Conservation (phyloP, 2,329 filamentous ascomycete genomes). For the Aspergillus brasiliensis region DNA sequence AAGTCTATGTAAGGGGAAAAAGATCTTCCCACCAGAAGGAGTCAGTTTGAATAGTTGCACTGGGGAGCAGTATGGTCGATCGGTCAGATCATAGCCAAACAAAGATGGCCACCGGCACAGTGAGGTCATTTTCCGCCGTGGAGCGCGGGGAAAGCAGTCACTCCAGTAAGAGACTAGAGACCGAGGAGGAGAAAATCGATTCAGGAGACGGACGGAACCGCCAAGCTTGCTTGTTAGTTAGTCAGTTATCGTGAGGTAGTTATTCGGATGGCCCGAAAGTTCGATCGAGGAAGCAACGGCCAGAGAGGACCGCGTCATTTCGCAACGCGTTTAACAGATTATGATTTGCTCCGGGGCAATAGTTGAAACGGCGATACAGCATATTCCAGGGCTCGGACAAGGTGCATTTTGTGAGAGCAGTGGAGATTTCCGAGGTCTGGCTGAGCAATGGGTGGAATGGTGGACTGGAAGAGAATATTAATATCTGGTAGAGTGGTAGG, state of each 20-base stretch:
- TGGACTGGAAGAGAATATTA: constrained; percentile 1
- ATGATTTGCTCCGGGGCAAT: constrained; percentile 9
- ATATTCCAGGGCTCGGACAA: constrained; percentile 1
- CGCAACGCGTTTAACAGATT: constrained; percentile 6
- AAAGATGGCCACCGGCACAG: background rate
- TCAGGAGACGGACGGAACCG: background rate
- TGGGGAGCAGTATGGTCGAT: constrained; percentile 50
- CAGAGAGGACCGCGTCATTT: background rate
- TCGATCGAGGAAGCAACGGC: background rate
- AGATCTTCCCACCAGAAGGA: background rate
- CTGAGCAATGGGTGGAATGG: background rate
- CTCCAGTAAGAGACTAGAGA: background rate
- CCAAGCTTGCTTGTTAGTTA: background rate
- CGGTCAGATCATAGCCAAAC: background rate
- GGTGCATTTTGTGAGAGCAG: background rate
- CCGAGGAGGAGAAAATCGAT: background rate
- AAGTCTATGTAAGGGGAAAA: background rate
- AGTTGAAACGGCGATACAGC: constrained; percentile 3
- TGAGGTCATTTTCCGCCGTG: constrained; percentile 31
- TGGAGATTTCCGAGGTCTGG: background rate
- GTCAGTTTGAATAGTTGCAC: too few relatives aligned
- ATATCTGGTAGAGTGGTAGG: constrained; percentile 1
- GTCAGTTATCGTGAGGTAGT: too few relatives aligned
- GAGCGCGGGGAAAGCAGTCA: constrained; percentile 14
- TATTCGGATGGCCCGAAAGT: background rate